These are phyloP conservation scores for Babesia sp. DNA, from an alignment of 169 alveolate genomes.

Conservation along the genomic window DNA sequence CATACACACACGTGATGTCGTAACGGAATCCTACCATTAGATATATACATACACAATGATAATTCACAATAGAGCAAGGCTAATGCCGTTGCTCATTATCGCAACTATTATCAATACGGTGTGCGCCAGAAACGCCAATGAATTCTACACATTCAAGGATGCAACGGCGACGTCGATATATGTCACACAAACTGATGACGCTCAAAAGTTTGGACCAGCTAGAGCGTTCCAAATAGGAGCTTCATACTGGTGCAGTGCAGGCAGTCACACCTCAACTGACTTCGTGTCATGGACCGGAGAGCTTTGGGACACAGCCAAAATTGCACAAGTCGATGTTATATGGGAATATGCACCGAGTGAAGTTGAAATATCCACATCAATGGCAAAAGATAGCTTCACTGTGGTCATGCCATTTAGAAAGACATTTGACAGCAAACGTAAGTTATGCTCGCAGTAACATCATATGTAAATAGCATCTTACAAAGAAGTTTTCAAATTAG, in stretches of 20 bases:
- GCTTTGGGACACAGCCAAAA: slow-evolving; percentile 74
- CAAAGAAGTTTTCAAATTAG: slow-evolving; percentile 69
- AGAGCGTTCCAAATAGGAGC: slow-evolving; percentile 85
- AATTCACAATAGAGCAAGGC: neutral
- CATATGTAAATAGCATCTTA: slow-evolving; percentile 69
- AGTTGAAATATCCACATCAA: slow-evolving; percentile 79
- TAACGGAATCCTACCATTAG: neutral
- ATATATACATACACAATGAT: neutral
- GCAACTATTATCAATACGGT: neutral
- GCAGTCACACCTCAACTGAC: slow-evolving; percentile 77
- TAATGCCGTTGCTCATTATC: slow-evolving; percentile 13
- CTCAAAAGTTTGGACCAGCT: slow-evolving; percentile 53
- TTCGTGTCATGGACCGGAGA: slow-evolving; percentile 85
- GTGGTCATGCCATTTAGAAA: slow-evolving; percentile 79
- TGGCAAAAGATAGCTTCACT: slow-evolving; percentile 78
- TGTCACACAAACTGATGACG: slow-evolving; percentile 65
- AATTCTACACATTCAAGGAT: slow-evolving; percentile 75
- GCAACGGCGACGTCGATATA: slow-evolving; percentile 77
- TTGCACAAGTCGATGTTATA: slow-evolving; percentile 75
- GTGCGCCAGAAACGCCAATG: slow-evolving; percentile 65
- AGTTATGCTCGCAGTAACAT: slow-evolving; percentile 22
- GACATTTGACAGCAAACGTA: slow-evolving; percentile 74
- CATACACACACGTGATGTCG: slow-evolving; percentile 21
- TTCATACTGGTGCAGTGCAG: slow-evolving; percentile 86
- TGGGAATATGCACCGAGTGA: slow-evolving; percentile 87